Percentiles rank a stretch among this genome's conserved stretches.
These are phyloP conservation scores for Scenedesmus sp. DNA, from an alignment of 163 green algal genomes.

Conservation along the genomic window DNA sequence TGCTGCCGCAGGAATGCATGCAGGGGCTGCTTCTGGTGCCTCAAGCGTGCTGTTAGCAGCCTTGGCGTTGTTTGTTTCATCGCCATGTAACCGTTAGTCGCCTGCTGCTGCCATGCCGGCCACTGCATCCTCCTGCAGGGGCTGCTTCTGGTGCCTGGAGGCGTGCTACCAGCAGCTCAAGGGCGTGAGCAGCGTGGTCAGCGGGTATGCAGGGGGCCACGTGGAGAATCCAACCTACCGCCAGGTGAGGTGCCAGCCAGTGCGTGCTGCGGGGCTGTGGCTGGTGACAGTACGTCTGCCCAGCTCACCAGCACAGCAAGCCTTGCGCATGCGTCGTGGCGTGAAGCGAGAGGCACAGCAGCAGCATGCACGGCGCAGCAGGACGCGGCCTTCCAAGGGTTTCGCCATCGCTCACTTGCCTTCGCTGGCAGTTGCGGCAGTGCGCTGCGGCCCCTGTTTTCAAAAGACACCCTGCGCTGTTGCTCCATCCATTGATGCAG, in stretches of 20 bases:
- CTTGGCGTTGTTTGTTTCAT: too few relatives aligned
- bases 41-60: too few relatives aligned
- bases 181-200: constrained; percentile 58
- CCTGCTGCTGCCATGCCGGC: background rate
- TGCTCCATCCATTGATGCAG: too few relatives aligned
- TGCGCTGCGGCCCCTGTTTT: too few relatives aligned
- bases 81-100: too few relatives aligned
- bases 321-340: too few relatives aligned
- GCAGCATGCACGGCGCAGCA: background rate
- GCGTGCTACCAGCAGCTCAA: constrained; percentile 64
- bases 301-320: background rate
- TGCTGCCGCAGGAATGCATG: too few relatives aligned
- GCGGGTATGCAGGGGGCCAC: constrained; percentile 62
- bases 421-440: background rate
- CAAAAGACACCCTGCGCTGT: too few relatives aligned
- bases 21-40: background rate
- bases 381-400: too few relatives aligned
- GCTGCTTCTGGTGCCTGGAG: constrained; percentile 68
- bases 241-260: constrained; percentile 39
- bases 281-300: too few relatives aligned
- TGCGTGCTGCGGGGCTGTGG: background rate
- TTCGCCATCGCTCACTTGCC: too few relatives aligned
- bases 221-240: constrained; percentile 62
- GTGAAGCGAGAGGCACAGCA: background rate
- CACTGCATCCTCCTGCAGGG: constrained; percentile 17